Conservation (phyloP, 768 basidiomycete species). For the Termitomyces bulborhizus region DNA sequence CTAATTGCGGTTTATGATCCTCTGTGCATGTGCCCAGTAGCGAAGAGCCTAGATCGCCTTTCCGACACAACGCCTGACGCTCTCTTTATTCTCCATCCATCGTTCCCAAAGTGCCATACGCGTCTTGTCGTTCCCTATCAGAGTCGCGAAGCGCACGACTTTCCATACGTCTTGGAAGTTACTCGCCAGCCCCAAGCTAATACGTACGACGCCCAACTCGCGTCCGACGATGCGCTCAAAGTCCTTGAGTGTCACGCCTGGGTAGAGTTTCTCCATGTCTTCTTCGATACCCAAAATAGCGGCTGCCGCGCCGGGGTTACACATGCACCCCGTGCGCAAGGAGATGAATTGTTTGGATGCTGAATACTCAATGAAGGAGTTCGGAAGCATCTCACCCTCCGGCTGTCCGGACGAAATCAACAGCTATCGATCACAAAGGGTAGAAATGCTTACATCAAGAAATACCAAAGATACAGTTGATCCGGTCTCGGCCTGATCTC, state of each 20-base stretch:
- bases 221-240: constrained; percentile 56
- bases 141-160: constrained; percentile 42
- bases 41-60: constrained; percentile 16
- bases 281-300: constrained; percentile 61
- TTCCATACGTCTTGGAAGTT: constrained; percentile 72
- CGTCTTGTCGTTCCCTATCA: constrained; percentile 33
- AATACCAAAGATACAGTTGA: constrained; percentile 60
- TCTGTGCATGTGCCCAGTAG: background rate
- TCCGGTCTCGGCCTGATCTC: constrained; percentile 62
- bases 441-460: constrained; percentile 41
- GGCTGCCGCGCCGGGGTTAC: constrained; percentile 80
- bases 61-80: constrained; percentile 3
- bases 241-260: constrained; percentile 54
- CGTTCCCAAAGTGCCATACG: constrained; percentile 34
- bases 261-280: constrained; percentile 55
- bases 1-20: background rate
- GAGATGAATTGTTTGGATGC: constrained; percentile 63
- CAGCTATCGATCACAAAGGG: background rate
- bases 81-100: constrained; percentile 22
- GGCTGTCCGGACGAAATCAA: constrained; percentile 34
- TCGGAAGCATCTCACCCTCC: constrained; percentile 58
- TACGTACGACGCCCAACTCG: constrained; percentile 69
- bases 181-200: constrained; percentile 76
- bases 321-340: constrained; percentile 81
- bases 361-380: constrained; percentile 67